A percentile compares a stretch with the other conserved stretches of the same genome.
Conservation (phyloP, 176 grass and related monocot genomes). For the Cocos nucifera region DNA sequence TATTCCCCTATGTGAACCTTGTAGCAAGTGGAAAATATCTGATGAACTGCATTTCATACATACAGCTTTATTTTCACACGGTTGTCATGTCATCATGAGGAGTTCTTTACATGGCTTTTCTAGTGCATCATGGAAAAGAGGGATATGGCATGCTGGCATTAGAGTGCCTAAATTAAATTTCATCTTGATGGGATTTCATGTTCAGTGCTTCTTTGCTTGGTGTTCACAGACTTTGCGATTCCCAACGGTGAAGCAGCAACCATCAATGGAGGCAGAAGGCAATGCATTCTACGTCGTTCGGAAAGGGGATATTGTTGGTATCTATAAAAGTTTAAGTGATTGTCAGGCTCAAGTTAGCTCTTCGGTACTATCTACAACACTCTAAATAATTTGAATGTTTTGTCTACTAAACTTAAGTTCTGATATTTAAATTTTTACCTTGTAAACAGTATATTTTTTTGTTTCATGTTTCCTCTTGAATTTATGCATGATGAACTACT, state of each 20-base stretch:
- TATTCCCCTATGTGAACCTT: background rate
- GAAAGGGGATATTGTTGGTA: conserved; percentile 24
- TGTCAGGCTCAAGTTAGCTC: conserved; percentile 38
- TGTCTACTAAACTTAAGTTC: background rate
- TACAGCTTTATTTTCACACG: background rate
- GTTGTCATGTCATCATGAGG: conserved; percentile 18
- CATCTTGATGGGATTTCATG: background rate
- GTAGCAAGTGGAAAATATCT: background rate
- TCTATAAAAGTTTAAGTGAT: conserved; percentile 25
- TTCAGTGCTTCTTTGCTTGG: conserved; percentile 17
- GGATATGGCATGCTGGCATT: background rate
- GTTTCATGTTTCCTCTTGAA: no score
- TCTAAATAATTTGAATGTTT: background rate
- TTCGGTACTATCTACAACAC: conserved; percentile 19
- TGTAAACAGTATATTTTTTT: no score
- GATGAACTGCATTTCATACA: conserved; percentile 14
- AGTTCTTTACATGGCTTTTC: conserved; percentile 15
- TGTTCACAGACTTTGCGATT: conserved; percentile 20
- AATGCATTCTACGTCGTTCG: conserved; percentile 34
- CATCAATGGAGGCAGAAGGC: conserved; percentile 10
- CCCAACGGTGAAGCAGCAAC: background rate
- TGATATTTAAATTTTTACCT: background rate
- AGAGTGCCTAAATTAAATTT: conserved; percentile 14
- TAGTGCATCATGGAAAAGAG: conserved; percentile 3
- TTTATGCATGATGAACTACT: no score